A percentile compares a stretch with the other conserved stretches of the same genome.
These are phyloP conservation scores for Wallacemonas sp. DNA, from an alignment of 208 protist species.

Conservation along the genomic window DNA sequence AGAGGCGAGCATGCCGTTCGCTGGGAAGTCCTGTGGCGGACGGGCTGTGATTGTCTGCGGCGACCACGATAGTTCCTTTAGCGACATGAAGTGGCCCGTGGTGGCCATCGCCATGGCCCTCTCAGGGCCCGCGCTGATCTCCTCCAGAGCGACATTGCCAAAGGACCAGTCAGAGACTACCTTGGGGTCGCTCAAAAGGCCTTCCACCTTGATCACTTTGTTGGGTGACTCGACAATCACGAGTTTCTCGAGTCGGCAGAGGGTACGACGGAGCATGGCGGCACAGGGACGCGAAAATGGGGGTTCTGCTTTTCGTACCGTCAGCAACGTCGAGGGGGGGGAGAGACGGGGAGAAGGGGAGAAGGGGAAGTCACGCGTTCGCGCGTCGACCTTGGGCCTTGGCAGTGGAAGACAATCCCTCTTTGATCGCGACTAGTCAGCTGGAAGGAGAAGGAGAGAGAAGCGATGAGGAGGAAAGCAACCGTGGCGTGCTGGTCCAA, in stretches of 20 bases:
- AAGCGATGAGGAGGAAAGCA: too few relatives aligned
- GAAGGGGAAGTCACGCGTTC: too few relatives aligned
- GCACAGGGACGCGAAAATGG: too few relatives aligned
- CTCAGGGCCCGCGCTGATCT: conserved; percentile 58
- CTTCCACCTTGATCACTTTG: conserved; percentile 90
- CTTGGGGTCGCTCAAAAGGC: conserved; percentile 72
- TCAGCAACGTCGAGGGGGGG: too few relatives aligned
- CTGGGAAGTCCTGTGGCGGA: conserved; percentile 33
- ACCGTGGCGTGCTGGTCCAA: too few relatives aligned
- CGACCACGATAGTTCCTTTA: conserved; percentile 74
- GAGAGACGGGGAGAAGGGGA: background rate
- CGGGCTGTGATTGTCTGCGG: conserved; percentile 22
- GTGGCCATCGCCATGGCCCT: conserved; percentile 83
- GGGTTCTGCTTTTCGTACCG: too few relatives aligned
- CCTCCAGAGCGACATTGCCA: conserved; percentile 31
- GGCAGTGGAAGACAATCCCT: too few relatives aligned
- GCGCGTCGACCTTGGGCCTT: too few relatives aligned
- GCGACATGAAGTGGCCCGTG: conserved; percentile 85
- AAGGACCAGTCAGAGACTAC: conserved; percentile 88
- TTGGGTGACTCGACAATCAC: conserved; percentile 93
- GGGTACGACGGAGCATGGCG: conserved; percentile 55
- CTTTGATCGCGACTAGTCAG: too few relatives aligned
- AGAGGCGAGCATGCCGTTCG: conserved; percentile 55
- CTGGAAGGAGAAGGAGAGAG: too few relatives aligned
- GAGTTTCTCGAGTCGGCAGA: conserved; percentile 65